Evolutionary conservation across 2,329 filamentous ascomycete genomes (phyloP), one percentile per base, ranked within the genome.

Genomic region (Talaromyces sp.): DNA sequence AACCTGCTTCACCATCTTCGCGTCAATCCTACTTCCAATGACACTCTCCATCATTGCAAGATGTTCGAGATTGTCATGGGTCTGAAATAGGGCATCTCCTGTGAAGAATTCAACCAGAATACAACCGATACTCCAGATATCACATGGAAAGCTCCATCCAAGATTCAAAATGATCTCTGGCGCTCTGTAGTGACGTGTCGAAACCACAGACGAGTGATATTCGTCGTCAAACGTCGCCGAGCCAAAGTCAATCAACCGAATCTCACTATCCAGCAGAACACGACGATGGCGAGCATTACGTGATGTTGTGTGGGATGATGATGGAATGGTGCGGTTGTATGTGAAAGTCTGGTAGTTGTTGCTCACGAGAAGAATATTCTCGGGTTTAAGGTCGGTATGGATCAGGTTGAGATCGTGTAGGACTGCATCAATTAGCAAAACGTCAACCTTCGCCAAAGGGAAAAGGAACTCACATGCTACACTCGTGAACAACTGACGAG

Each of bases 381-480:
- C 86, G 2, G 86, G 86, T 73, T 88, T 88, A 65, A 88, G 73
- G 74, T 88, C 86, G 58, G 95, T 99, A 75, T 99, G 95, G 65
- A 99, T 97, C 67, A 99, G 85, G 75, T 98, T 96, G 18, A 99
- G 84, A 77, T 99, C 95, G 74, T 99, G 95, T 23, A 99, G 83
- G 76, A 98, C 92, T 96, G 62, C 1, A 66, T 14, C 50, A 23
- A 64, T 74, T 62, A 76, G 76, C 66, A 72, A 64, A 12, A 18
- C 11, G 16, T 33, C 37, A 31, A 58, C 42, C 25, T 9, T 62
- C 3, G 28, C 3, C 28, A 28, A 28, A 58, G 31, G 55, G 39
- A 61, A 59, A 54, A 25, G n/a, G 16, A 16, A 86, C 91, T 83
- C 80, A 96, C 92, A 99, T 63, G 95, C 95, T 71, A 99, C 96